Conservation (phyloP, 129 eudicot species). For the Flaveria brownii region DNA sequence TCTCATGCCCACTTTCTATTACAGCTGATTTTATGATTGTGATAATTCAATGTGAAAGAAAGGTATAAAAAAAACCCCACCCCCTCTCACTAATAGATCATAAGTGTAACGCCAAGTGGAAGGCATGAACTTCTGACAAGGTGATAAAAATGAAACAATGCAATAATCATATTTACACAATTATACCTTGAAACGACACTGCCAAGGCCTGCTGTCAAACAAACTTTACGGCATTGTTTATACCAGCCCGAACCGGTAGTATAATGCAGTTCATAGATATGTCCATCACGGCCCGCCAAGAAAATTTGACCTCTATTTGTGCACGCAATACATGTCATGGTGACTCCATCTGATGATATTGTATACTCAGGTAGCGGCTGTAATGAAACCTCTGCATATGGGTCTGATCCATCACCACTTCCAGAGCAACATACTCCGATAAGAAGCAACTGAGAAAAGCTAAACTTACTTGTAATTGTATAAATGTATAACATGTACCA, state of each 20-base stretch:
- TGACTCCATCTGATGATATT: constrained; percentile 94
- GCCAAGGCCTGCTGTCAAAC: constrained; percentile 85
- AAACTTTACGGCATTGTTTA: constrained; percentile 88
- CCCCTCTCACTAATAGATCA: background rate
- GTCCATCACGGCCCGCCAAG: constrained; percentile 97
- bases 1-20: background rate
- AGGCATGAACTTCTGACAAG: background rate
- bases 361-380: constrained; percentile 87
- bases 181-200: constrained; percentile 84
- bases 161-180: constrained; percentile 33
- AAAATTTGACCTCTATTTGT: constrained; percentile 81
- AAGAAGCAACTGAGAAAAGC: constrained; percentile 65
- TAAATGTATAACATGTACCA: constrained; percentile 7
- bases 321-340: constrained; percentile 91
- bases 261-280: constrained; percentile 85
- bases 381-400: constrained; percentile 87
- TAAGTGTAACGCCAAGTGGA: constrained; percentile 11
- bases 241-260: constrained; percentile 92
- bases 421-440: constrained; percentile 96
- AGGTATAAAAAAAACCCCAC: background rate
- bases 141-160: background rate
- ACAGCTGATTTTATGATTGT: background rate
- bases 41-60: background rate
- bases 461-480: constrained; percentile 4
- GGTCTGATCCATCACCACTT: constrained; percentile 88